Base-by-base conservation (phyloP, 352 stramenopile genomes). In the Pythium rhizo-oryzae region DNA sequence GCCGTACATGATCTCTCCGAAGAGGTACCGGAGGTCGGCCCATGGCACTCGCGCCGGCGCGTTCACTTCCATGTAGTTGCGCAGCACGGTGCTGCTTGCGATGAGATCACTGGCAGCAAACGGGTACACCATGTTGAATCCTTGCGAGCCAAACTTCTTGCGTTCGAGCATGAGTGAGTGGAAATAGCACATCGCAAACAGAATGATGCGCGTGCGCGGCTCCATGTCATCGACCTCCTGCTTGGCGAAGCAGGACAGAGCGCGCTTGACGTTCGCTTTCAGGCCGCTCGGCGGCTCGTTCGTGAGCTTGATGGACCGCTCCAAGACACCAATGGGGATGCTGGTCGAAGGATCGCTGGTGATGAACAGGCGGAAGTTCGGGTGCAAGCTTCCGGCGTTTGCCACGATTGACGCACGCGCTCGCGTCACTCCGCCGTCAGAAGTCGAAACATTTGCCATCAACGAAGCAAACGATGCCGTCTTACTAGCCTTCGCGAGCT, bases 121-220 rank as follows among this genome's bases (percentile, higher is more conserved):
- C 35, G 91, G 91, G 55, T 98, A 98, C 35, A 85, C 70, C 78
- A 97, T 89, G 65, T 98, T 98, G 70, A 96, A 97, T 2, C 92
- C 92, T 56, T 96, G 89, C 0, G 90, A 67, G 1, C 92, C 92
- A 60, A 97, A 98, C 68, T 96, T 97, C 62, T 96, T 96, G 61
- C 92, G 83, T 62, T 98, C 92, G 18, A 98, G 75, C 86, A 98
- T 93, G 39, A 98, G 75, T 18, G 90, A 89, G 76, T 98, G 92
- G 75, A 98, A 98, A 67, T 98, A 94, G 76, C 92, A 98, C 41
- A 98, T 77, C 15, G 82, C 90, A 63, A 98, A 97, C 13, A 97
- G 67, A 51, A 97, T 97, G 21, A 86, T 88, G 11, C 90, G 85
- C 19, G 91, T 97, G 8, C 92, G 76, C 16, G 85, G 79, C 65